Percentiles rank a stretch among this genome's conserved stretches.
Evolutionary conservation across 139 green algal species (phyloP).

Genomic region (Chlamydomonas incerta): DNA sequence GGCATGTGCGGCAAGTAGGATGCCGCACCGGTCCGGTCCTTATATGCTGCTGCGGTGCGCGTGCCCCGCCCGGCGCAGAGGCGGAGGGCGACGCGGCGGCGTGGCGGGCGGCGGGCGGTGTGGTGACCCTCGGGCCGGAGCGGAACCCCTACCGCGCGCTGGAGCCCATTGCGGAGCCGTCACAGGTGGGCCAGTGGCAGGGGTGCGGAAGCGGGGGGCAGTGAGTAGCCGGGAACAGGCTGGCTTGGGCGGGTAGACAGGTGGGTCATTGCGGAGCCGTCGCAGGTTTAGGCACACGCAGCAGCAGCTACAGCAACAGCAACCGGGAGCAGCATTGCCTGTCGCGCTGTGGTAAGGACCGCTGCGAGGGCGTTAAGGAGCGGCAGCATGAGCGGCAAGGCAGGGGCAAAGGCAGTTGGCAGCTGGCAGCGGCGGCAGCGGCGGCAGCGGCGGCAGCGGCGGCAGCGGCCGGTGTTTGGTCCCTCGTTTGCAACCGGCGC

Average conservation of each 20-base stretch:
- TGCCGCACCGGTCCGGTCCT: no score
- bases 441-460: no score
- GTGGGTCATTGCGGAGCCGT: background rate
- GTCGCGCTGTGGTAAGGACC: no score
- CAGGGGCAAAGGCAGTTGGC: no score
- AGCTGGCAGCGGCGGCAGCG: no score
- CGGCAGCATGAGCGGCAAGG: no score
- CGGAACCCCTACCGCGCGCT: constrained; percentile 14
- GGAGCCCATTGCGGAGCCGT: constrained; percentile 40
- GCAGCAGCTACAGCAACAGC: background rate
- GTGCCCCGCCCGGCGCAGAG: no score
- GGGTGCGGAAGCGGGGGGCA: background rate
- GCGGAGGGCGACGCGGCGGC: constrained; percentile 27
- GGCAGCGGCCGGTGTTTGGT: background rate
- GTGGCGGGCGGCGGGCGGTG: constrained; percentile 18
- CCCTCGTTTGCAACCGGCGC: background rate
- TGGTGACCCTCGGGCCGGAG: constrained; percentile 28
- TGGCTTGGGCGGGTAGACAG: background rate
- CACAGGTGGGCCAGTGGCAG: background rate
- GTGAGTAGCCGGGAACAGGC: background rate
- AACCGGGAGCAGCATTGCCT: no score
- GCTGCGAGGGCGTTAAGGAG: no score
- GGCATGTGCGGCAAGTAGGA: no score
- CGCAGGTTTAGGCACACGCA: background rate
- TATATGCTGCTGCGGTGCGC: no score